phyloP scores from a whole-genome alignment of 1,284 basidiomycete genomes.

The Malassezia japonica region DNA sequence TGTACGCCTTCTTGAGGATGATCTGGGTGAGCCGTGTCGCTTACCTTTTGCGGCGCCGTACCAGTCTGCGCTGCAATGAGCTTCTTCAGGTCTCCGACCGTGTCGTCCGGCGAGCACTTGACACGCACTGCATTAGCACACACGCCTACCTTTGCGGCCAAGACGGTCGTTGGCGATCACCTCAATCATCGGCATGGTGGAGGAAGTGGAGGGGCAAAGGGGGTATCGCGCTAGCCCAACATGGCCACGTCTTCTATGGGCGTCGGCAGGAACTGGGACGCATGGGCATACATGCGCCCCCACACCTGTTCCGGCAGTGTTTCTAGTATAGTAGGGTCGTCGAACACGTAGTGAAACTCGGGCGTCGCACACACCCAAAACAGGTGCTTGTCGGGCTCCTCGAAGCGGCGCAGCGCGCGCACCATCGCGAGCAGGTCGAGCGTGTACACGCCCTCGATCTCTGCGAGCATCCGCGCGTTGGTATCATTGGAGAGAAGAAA shows the following conservation, averaged over 20 bases:
- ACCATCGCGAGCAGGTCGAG: not conserved
- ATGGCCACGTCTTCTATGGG: too few species aligned
- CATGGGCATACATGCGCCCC: not conserved
- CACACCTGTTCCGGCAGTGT: not conserved
- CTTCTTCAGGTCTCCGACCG: slow-evolving; percentile 90
- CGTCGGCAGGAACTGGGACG: not conserved
- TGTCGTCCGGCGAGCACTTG: slow-evolving; percentile 64
- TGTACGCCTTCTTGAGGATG: slow-evolving; percentile 82
- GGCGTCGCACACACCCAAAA: not conserved
- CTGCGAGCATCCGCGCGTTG: slow-evolving; percentile 12
- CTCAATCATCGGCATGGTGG: slow-evolving; percentile 54
- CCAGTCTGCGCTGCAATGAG: slow-evolving; percentile 94
- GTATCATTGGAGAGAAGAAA: slow-evolving; percentile 13
- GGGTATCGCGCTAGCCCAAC: too few species aligned
- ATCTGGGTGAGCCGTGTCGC: slow-evolving; percentile 60
- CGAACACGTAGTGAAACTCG: not conserved
- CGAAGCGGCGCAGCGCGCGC: not conserved
- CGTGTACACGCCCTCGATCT: not conserved
- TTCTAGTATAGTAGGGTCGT: not conserved
- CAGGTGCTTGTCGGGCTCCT: not conserved
- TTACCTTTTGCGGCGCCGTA: slow-evolving; percentile 57
- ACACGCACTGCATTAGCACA: slow-evolving; percentile 28
- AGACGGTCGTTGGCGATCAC: slow-evolving; percentile 94
- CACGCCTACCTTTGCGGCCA: slow-evolving; percentile 72
- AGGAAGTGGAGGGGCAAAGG: slow-evolving; percentile 1